Evolutionary conservation across 495 filamentous ascomycete species (phyloP).

Genomic region (Aspergillus coremiiformis): DNA sequence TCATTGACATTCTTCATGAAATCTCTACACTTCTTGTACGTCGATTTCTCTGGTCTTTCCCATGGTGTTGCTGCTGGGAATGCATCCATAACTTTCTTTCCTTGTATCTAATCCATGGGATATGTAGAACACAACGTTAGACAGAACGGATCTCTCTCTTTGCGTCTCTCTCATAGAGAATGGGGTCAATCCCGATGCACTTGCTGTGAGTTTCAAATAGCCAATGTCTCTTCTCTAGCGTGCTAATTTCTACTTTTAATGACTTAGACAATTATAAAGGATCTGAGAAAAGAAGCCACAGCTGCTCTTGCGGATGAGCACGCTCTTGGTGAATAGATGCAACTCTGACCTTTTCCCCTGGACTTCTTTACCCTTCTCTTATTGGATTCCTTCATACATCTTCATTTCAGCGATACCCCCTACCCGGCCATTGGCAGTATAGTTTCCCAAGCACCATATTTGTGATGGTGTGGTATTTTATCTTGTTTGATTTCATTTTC

Average conservation of each 20-base stretch:
- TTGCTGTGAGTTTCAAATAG: constrained; percentile 58
- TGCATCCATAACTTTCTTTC: not conserved
- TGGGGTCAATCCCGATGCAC: constrained; percentile 89
- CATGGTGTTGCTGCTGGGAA: not conserved
- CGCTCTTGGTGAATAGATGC: constrained; percentile 14
- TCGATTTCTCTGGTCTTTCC: constrained; percentile 5
- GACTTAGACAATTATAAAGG: constrained; percentile 60
- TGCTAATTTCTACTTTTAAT: not conserved
- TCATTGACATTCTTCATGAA: constrained; percentile 91
- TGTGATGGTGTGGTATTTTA: not conserved
- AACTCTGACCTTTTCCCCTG: not conserved
- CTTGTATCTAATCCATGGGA: not conserved
- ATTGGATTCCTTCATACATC: not conserved
- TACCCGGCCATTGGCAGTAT: not conserved
- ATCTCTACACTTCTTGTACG: constrained; percentile 81
- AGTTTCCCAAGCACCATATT: not conserved
- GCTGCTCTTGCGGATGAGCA: constrained; percentile 15
- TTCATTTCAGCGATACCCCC: constrained; percentile 7
- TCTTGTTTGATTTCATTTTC: too few species aligned
- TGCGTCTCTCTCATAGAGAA: constrained; percentile 97
- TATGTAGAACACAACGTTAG: constrained; percentile 79
- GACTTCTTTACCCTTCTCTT: not conserved
- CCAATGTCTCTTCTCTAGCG: not conserved
- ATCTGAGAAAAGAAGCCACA: constrained; percentile 55
- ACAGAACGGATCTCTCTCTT: constrained; percentile 80